A percentile compares a stretch with the other conserved stretches of the same genome.
Evolutionary conservation across 1,284 basidiomycete genomes (phyloP).

Genomic region (Trichosporon sp.): DNA sequence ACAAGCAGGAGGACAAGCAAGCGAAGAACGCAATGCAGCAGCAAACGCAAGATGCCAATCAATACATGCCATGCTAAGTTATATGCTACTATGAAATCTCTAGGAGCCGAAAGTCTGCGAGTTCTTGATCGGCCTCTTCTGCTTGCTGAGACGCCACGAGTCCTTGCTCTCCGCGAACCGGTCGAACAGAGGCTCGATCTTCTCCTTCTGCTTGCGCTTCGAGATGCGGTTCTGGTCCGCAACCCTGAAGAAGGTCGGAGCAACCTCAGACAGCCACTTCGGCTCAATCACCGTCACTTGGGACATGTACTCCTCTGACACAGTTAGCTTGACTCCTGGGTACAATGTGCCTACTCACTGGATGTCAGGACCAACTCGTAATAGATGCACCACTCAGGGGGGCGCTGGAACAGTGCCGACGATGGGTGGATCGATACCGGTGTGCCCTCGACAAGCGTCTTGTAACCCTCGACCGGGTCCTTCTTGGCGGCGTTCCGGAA

Average conservation of each 20-base stretch:
- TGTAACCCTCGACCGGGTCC: conserved; percentile 68
- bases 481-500: conserved; percentile 96
- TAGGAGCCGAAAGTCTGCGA: conserved; percentile 38
- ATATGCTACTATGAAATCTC: background rate
- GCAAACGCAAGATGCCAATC: background rate
- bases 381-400: conserved; percentile 73
- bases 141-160: conserved; percentile 50
- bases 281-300: conserved; percentile 93
- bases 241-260: conserved; percentile 91
- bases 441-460: conserved; percentile 93
- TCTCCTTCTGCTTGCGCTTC: conserved; percentile 94
- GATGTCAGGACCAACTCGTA: conserved; percentile 70
- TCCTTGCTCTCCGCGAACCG: conserved; percentile 51
- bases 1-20: too few relatives aligned
- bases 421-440: conserved; percentile 98
- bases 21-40: background rate
- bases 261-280: conserved; percentile 97
- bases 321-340: conserved; percentile 10
- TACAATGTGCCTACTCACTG: conserved; percentile 44
- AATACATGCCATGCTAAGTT: background rate
- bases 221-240: conserved; percentile 94
- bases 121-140: conserved; percentile 44
- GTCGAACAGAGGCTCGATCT: conserved; percentile 73
- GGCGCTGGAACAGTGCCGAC: conserved; percentile 92
- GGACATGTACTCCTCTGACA: conserved; percentile 77